These are phyloP conservation scores for Fusarium sp. DNA, from an alignment of 2,329 filamentous ascomycete species.

Conservation along the genomic window DNA sequence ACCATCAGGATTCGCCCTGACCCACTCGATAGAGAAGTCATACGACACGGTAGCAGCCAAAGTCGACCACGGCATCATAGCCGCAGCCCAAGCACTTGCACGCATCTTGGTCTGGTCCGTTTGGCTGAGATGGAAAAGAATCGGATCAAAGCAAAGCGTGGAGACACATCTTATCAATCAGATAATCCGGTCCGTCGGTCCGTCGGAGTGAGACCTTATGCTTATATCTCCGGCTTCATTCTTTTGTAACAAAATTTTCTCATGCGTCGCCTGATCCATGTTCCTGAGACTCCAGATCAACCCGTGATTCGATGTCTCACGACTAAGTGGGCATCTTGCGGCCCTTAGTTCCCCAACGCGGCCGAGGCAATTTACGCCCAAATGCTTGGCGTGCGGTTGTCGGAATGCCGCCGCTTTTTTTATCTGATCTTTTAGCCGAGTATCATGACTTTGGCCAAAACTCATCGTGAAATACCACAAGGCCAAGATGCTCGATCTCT, in stretches of 20 bases:
- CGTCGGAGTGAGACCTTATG: not conserved
- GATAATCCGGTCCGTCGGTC: conserved; percentile 17
- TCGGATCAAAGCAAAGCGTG: conserved; percentile 7
- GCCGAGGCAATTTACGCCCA: conserved; percentile 32
- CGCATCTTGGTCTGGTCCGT: conserved; percentile 20
- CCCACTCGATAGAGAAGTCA: conserved; percentile 78
- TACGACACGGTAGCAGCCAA: conserved; percentile 62
- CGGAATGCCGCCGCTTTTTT: no score
- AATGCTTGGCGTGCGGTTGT: conserved; percentile 14
- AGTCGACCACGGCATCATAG: conserved; percentile 17
- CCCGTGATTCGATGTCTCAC: conserved; percentile 25
- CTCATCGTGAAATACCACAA: not conserved
- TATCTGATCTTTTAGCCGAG: no score
- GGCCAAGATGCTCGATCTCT: conserved; percentile 70
- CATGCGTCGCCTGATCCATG: conserved; percentile 13
- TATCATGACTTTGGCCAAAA: not conserved
- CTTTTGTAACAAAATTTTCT: conserved; percentile 25
- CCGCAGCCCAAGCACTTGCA: conserved; percentile 3
- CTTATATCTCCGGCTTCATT: conserved; percentile 1
- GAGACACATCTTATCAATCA: conserved; percentile 34
- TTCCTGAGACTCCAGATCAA: not conserved
- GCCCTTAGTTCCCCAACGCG: conserved; percentile 26
- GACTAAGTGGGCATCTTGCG: conserved; percentile 37
- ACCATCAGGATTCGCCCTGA: conserved; percentile 77
- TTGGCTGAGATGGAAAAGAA: not conserved